Evolutionary conservation across 2,329 filamentous ascomycete species (phyloP), one percentile per base, ranked within the genome.

Genomic region (Cytospora schulzeri): DNA sequence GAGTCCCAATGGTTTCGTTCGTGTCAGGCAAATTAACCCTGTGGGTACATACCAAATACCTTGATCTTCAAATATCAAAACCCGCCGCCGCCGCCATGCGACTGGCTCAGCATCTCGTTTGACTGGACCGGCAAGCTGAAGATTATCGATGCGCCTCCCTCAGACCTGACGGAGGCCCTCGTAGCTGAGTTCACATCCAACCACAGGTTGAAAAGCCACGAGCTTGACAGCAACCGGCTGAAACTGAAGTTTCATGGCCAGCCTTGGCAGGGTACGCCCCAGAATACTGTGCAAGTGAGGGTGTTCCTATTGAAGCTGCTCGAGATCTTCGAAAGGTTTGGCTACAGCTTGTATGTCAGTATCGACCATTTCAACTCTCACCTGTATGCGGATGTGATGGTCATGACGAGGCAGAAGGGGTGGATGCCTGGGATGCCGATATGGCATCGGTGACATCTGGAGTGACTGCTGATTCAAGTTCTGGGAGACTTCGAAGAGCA

Each of bases 271-370:
- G 70, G 76, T 1, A 62, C 51, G 7, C 75, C 75, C 1, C 71
- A 71, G 52, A 73, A 76, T 57, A 77, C 76, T 3, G 75, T 78
- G 71, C 69, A 62, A n/a, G 73, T 71, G 14, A 70, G 76, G 28
- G 65, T 74, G 57, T 58, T 78, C 55, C 56, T 79, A 45, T 67
- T 79, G 65, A 72, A 64, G 48, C 66, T 78, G 65, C 62, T 78
- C 64, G 74, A 74, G 54, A 66, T 65, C 17, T 67, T 78, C 29
- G 77, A 78, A 64, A 68, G 67, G 4, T 70, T 75, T 57, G 77
- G 77, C 1, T 79, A 76, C 73, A 74, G 72, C 55, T 70, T 78
- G 17, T 78, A 78, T 69, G 74, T 75, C 1, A 76, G 75, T 64
- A 70, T 79, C 31, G 74, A 77, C 64, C 75, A 77, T 62, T 22